Percentiles rank a stretch among this genome's conserved stretches.
These are phyloP conservation scores for Ambrosiella beaveri DNA, from an alignment of 2,329 filamentous ascomycete genomes.

Conservation along the genomic window DNA sequence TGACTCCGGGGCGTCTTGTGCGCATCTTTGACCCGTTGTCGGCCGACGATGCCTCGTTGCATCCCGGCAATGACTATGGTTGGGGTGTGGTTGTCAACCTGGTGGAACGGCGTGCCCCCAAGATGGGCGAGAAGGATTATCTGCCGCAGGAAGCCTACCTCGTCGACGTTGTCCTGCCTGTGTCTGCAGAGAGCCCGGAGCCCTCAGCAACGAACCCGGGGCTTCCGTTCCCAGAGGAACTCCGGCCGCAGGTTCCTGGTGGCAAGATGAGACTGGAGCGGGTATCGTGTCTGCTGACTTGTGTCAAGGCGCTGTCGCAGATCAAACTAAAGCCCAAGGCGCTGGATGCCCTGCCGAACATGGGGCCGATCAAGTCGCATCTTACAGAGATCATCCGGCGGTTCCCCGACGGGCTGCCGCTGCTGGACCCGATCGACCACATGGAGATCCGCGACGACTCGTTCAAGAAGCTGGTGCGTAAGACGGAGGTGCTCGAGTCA, in stretches of 20 bases:
- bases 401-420: slow-evolving; percentile 80
- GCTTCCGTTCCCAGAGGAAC: slow-evolving; percentile 37
- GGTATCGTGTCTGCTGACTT: slow-evolving; percentile 72
- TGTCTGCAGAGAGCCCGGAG: slow-evolving; percentile 29
- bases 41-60: slow-evolving; percentile 26
- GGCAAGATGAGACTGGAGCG: slow-evolving; percentile 60
- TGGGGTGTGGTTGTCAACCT: slow-evolving; percentile 83
- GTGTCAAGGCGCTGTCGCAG: slow-evolving; percentile 69
- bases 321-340: slow-evolving; percentile 39
- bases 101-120: slow-evolving; percentile 44
- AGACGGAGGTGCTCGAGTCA: slow-evolving; percentile 94
- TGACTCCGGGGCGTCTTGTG: slow-evolving; percentile 76
- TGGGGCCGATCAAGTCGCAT: slow-evolving; percentile 42
- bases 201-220: slow-evolving; percentile 24
- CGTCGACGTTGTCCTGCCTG: slow-evolving; percentile 60
- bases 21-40: slow-evolving; percentile 53
- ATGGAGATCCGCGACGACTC: slow-evolving; percentile 87
- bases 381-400: slow-evolving; percentile 67
- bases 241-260: slow-evolving; percentile 44
- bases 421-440: slow-evolving; percentile 85
- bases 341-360: slow-evolving; percentile 9
- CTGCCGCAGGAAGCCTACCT: slow-evolving; percentile 62
- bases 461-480: slow-evolving; percentile 83
- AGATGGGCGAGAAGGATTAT: slow-evolving; percentile 50
- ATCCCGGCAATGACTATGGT: slow-evolving; percentile 49